These are phyloP conservation scores for Trametes pubescens DNA, from an alignment of 1,284 basidiomycete species.

Conservation along the genomic window DNA sequence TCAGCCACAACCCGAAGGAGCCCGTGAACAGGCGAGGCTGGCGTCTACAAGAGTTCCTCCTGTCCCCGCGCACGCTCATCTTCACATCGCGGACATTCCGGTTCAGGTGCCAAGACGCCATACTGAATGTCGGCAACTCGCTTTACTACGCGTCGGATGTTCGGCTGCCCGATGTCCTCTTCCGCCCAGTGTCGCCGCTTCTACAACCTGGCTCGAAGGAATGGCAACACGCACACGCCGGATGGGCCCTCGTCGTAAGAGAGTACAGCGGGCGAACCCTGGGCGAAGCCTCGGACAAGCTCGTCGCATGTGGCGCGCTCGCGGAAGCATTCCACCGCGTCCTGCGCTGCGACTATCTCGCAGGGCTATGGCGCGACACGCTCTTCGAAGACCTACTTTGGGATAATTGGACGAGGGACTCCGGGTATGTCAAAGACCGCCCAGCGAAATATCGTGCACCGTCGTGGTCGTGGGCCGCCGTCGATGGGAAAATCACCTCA, in stretches of 20 bases:
- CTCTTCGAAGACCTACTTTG: constrained; percentile 25
- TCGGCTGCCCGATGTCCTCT: constrained; percentile 18
- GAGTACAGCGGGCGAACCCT: constrained; percentile 25
- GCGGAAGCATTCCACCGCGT: constrained; percentile 24
- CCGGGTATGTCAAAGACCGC: background rate
- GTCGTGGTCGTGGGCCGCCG: constrained; percentile 28
- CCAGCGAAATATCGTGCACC: constrained; percentile 16
- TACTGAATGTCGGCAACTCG: constrained; percentile 20
- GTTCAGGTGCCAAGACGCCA: constrained; percentile 22
- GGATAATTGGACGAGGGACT: background rate
- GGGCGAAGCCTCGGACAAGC: constrained; percentile 24
- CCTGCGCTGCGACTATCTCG: constrained; percentile 25
- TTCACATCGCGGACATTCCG: constrained; percentile 22
- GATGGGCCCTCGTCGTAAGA: constrained; percentile 20
- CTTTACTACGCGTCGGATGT: background rate
- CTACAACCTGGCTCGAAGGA: background rate
- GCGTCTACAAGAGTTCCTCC: constrained; percentile 25
- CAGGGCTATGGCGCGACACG: constrained; percentile 23
- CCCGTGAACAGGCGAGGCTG: constrained; percentile 22
- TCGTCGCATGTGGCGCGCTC: constrained; percentile 26
- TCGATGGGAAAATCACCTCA: background rate
- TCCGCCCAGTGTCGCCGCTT: constrained; percentile 4
- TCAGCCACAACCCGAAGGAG: background rate
- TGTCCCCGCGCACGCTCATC: constrained; percentile 16
- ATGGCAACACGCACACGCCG: background rate